Evolutionary conservation across 192 early-diverging fungal genomes (phyloP).

Genomic region (Allomyces macrogynus): DNA sequence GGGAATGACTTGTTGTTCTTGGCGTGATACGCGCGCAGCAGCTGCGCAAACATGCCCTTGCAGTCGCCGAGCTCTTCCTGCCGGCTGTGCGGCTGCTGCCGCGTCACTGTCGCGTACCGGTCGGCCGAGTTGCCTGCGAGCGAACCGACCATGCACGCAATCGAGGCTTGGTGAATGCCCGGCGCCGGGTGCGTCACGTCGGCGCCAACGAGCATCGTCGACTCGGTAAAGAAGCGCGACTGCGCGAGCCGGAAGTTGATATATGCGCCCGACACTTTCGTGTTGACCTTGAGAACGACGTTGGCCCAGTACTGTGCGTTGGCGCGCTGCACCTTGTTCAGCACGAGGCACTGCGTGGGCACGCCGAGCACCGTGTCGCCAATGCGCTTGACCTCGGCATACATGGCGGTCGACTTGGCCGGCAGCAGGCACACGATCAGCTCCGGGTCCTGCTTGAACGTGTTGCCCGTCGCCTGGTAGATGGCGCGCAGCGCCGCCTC

Average conservation of each 20-base stretch:
- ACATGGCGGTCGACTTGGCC: slow-evolving; percentile 55
- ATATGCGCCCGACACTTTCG: slow-evolving; percentile 83
- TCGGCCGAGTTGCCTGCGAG: slow-evolving; percentile 34
- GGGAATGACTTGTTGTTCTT: slow-evolving; percentile 33
- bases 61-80: slow-evolving; percentile 30
- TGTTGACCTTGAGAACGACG: slow-evolving; percentile 81
- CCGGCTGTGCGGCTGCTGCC: slow-evolving; percentile 20
- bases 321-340: slow-evolving; percentile 47
- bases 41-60: slow-evolving; percentile 26
- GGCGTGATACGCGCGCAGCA: slow-evolving; percentile 29
- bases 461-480: slow-evolving; percentile 43
- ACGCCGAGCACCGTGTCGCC: slow-evolving; percentile 75
- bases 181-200: slow-evolving; percentile 75
- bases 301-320: slow-evolving; percentile 90
- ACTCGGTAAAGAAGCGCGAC: slow-evolving; percentile 45
- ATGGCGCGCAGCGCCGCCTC: slow-evolving; percentile 44
- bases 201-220: slow-evolving; percentile 70
- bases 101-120: slow-evolving; percentile 28
- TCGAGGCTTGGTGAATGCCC: slow-evolving; percentile 39
- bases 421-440: slow-evolving; percentile 68
- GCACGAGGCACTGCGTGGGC: slow-evolving; percentile 77
- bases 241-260: slow-evolving; percentile 32
- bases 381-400: slow-evolving; percentile 73
- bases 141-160: slow-evolving; percentile 36
- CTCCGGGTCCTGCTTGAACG: slow-evolving; percentile 44